These are phyloP conservation scores for Quercus gilva DNA, from an alignment of 306 rosid genomes.

Conservation along the genomic window DNA sequence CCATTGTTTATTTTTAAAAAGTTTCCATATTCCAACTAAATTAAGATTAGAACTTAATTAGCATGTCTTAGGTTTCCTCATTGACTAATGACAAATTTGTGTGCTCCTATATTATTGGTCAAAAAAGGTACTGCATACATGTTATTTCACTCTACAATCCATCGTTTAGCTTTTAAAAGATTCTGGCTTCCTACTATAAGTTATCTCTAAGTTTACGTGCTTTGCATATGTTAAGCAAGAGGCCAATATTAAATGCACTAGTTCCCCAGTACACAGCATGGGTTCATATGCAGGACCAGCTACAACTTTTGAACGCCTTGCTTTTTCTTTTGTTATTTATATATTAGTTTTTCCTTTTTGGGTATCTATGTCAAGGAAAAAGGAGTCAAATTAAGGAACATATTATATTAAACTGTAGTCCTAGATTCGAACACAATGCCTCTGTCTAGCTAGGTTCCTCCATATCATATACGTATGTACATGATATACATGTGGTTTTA, in stretches of 20 bases:
- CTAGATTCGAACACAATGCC: constrained; percentile 18
- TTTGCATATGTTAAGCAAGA: constrained; percentile 34
- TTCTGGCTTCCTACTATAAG: constrained; percentile 35
- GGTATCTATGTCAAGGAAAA: constrained; percentile 25
- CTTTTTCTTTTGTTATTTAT: neutral
- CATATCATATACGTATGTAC: neutral
- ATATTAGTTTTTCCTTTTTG: constrained; percentile 2
- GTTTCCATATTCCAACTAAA: constrained; percentile 18
- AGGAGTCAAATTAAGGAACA: constrained; percentile 20
- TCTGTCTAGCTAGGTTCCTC: constrained; percentile 13
- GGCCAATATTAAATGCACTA: constrained; percentile 47
- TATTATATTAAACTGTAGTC: constrained; percentile 11
- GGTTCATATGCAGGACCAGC: constrained; percentile 40
- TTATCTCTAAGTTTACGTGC: constrained; percentile 40
- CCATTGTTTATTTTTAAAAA: constrained; percentile 5
- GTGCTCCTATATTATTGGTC: constrained; percentile 20
- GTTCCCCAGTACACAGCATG: constrained; percentile 45
- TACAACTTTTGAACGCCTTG: constrained; percentile 24
- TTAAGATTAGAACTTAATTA: constrained; percentile 7
- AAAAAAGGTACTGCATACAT: constrained; percentile 27
- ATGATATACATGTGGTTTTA: neutral
- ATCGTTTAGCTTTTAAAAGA: constrained; percentile 37
- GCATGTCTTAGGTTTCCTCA: constrained; percentile 9
- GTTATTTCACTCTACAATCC: constrained; percentile 30
- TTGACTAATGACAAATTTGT: constrained; percentile 27